Percentiles rank a stretch among this genome's conserved stretches.
phyloP scores from a whole-genome alignment of 1,139 yeast genomes.

The Lodderomyces orthopsilosis region DNA sequence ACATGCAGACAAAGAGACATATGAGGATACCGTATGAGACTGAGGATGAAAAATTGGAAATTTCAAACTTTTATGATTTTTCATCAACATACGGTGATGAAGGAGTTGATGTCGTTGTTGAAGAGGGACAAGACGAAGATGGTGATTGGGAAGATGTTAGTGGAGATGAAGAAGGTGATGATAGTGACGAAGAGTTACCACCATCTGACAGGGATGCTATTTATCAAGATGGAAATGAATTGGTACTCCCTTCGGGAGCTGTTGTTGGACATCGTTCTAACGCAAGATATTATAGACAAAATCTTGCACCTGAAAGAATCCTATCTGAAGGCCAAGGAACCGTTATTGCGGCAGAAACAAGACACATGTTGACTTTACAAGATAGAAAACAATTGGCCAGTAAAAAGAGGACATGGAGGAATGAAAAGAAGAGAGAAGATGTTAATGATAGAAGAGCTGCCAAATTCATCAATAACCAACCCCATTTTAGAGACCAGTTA shows the following conservation, averaged over 20 bases:
- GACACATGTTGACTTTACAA: slow-evolving; percentile 58
- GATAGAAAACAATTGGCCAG: slow-evolving; percentile 55
- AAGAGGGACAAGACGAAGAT: slow-evolving; percentile 13
- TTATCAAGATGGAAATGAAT: slow-evolving; percentile 65
- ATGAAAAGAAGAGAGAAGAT: slow-evolving; percentile 65
- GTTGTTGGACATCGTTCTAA: slow-evolving; percentile 88
- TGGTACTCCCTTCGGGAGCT: slow-evolving; percentile 82
- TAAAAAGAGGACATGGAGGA: slow-evolving; percentile 77
- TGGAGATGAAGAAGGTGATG: slow-evolving; percentile 30
- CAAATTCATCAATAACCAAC: slow-evolving; percentile 82
- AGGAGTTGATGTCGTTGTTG: slow-evolving; percentile 18
- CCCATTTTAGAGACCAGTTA: slow-evolving; percentile 86
- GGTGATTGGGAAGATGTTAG: slow-evolving; percentile 13
- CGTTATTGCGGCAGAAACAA: slow-evolving; percentile 85
- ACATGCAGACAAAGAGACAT: slow-evolving; percentile 82
- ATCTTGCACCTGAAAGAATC: slow-evolving; percentile 69
- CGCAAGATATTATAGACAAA: slow-evolving; percentile 80
- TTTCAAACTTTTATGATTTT: slow-evolving; percentile 86
- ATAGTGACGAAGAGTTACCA: slow-evolving; percentile 44
- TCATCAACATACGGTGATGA: slow-evolving; percentile 53
- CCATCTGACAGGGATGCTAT: slow-evolving; percentile 28
- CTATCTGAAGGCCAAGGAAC: slow-evolving; percentile 91
- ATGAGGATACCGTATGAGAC: slow-evolving; percentile 86
- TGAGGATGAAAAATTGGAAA: slow-evolving; percentile 74
- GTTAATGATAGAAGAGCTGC: slow-evolving; percentile 74